Evolutionary conservation across 345 rosid species (phyloP), one percentile per base, ranked within the genome.

Genomic region (Adansonia digitata): DNA sequence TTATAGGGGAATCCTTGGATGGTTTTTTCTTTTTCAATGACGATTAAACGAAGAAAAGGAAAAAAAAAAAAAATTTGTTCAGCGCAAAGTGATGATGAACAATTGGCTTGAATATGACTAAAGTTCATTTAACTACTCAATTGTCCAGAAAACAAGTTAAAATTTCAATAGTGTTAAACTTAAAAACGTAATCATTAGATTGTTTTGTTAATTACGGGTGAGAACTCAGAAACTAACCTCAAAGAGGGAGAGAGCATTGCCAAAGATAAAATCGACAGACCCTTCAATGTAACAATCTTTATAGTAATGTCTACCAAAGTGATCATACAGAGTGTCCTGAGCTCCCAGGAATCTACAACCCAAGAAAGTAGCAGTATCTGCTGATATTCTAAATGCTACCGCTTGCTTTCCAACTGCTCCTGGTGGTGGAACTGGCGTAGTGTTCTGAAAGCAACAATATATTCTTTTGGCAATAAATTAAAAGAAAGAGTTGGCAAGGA

Each of bases 281-380:
- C 99, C 98, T 73, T 95, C 94, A 69, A 95, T 84, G 84, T 93
- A 95, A 72, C 99, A 95, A 63, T 93, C 94, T 70, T 95, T 95
- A 88, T 91, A 95, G 75, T 95, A 95, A 79, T 95, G 99, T 72
- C 99, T 85, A 6, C 99, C 99, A 71, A 84, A 4, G 68, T 95
- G 97, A 72, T 95, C 99, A 76, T 95, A 95, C 0, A 95, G 84
- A 0, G 99, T 95, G 81, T 95, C 99, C 82, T 95, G 99, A 9
- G 89, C 99, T 52, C 99, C 99, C 65, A 95, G 75, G 84, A 95
- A 91, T 48, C 62, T 83, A 74, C 99, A 95, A 6, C 99, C 98
- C 65, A 81, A 53, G 75, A 95, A 93, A 0, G 88, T 83, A 1
- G 96, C 99, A 18, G 94, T 93, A 74, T 95, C 99, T 2, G 85